Percentiles rank a stretch among this genome's conserved stretches.
Conservation (phyloP, 139 green algal species). For the Micractinium conductrix region DNA sequence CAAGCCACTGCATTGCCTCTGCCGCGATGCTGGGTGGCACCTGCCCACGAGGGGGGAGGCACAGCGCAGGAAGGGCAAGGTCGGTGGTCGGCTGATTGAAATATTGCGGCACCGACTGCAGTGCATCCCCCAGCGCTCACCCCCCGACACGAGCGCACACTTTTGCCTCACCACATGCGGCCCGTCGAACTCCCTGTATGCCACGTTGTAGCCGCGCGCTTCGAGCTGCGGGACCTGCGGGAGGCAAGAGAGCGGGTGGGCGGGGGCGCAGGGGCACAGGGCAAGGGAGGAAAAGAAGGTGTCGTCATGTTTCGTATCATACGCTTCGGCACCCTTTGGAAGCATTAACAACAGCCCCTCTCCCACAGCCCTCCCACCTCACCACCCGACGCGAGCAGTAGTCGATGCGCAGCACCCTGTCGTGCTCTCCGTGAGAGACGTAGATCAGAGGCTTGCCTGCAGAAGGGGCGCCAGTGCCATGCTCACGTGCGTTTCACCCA, state of each 20-base stretch:
- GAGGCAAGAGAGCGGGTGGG: too few relatives aligned
- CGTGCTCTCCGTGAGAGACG: constrained; percentile 19
- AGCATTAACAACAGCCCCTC: too few relatives aligned
- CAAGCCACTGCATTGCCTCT: constrained; percentile 11
- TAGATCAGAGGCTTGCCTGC: constrained; percentile 24
- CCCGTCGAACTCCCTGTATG: constrained; percentile 24
- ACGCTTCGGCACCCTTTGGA: too few relatives aligned
- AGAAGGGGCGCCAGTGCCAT: too few relatives aligned
- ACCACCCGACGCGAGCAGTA: not conserved
- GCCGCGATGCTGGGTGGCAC: not conserved
- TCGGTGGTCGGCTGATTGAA: not conserved
- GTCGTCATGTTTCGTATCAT: too few relatives aligned
- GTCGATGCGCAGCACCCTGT: constrained; percentile 29
- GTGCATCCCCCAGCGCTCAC: not conserved
- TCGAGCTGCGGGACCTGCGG: constrained; percentile 27
- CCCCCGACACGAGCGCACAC: not conserved
- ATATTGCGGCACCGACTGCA: not conserved
- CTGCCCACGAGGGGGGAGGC: not conserved
- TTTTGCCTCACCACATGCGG: not conserved
- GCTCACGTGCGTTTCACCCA: too few relatives aligned
- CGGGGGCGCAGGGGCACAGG: too few relatives aligned
- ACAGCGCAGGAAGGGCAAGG: not conserved
- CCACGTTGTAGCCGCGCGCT: constrained; percentile 7
- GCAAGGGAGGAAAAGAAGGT: too few relatives aligned
- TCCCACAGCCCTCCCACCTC: too few relatives aligned